Base-by-base conservation (phyloP, 208 protist species). In the Leishmania braziliensis region DNA sequence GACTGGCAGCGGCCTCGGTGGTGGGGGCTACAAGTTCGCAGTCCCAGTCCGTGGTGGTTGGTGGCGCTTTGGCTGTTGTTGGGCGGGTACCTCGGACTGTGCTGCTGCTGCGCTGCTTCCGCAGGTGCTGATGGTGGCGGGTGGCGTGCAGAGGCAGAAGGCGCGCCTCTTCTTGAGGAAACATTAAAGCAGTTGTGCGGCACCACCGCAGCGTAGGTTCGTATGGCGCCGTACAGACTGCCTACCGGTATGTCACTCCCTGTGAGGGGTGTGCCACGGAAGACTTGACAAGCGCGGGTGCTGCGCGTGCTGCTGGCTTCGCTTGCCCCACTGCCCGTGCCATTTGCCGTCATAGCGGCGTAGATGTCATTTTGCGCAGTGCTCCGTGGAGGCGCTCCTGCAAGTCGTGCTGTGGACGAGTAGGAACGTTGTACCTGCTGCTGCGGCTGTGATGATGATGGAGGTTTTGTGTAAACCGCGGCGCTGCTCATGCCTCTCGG, bases 181-280 rank as follows among this genome's bases (percentile, higher is more conserved):
- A 43, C 66, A 3, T 20, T 16, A 33, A 50, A 20, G 23, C 14
- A 0, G 14, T 20, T 78, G 39, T 51, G 82, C 62, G 82, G 82
- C 71, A 81, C 66, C 70, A 26, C 72, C 29, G 75, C 77, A 10
- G 77, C 72, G 63, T 79, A 82, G 36, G 78, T 83, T n/a, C 78
- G 78, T 46, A 9, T 62, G 6, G 75, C 78, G 33, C 77, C 83
- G 74, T 86, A 83, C 9, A 78, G 83, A 53, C 83, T 86, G 48
- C 83, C 83, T 9, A 58, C 46, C 20, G 83, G 83, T 12, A 68
- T 50, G 54, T 0, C 51, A 29, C 53, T 65, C n/a, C 54, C 36
- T 8, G 73, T 53, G 18, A n/a, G n/a, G 8, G 36, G 68, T 23
- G 23, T 70, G 33, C 43, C 51, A 14, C 77, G 72, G 53, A 81